Evolutionary conservation across 495 filamentous ascomycete genomes (phyloP), one percentile per base, ranked within the genome.

Genomic region (Aspergillus campestris): DNA sequence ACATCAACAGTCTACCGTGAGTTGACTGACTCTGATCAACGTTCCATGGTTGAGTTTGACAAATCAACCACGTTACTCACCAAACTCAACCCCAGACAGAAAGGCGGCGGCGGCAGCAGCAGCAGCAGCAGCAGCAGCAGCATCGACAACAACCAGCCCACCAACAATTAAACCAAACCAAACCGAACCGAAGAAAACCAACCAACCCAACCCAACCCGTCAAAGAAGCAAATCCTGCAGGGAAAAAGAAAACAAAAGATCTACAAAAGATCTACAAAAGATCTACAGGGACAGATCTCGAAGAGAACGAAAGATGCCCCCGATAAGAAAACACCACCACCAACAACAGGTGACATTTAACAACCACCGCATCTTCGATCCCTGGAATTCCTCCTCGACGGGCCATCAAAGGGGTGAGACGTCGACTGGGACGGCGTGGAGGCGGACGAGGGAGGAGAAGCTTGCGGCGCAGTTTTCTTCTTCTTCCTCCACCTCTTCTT

Each of bases 351-450:
- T 40, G 38, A 43, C 32, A 24, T 50, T 48, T 0, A 41, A 45
- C 29, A 76, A 77, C 40, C 69, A 72, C 53, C 63, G 65, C 35
- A 53, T 62, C 49, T 90, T 87, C 62, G 88, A 94, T 57, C 70
- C 84, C 30, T 95, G 86, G 85, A 89, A 88, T 64, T 83, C 84
- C 14, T 78, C 77, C 11, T 79, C 83, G 0, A 82, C 86, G 6
- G 89, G 89, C 42, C 87, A 95, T 59, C 89, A 95, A 64, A 71
- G 74, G 29, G 79, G 82, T 47, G 81, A 90, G 31, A 78, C 77
- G 42, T 41, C 42, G 0, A 66, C 66, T 10, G 64, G 81, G 7
- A 80, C 70, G 0, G 76, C 78, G 58, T 94, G 87, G 88, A 78
- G 83, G 13, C 72, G 80, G 28, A 81, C 80, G 5, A 75, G 87